Evolutionary conservation across 495 filamentous ascomycete species (phyloP), one percentile per base, ranked within the genome.

Genomic region (Aspergillus heteromorphus): DNA sequence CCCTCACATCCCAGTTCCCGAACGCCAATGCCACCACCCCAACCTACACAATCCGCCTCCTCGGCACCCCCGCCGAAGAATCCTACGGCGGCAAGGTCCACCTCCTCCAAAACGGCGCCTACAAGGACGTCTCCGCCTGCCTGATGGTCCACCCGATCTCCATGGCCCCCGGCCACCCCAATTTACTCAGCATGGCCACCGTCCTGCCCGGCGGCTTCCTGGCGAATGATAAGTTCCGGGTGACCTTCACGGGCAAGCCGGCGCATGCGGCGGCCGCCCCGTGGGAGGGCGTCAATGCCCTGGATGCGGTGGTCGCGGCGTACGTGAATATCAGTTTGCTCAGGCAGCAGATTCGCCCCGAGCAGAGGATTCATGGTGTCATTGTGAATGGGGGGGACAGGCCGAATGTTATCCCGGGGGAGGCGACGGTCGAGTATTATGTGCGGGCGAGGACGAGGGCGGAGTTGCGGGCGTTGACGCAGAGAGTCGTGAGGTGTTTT

Each of bases 271-370:
- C 82, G 2, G 79, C 77, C 5, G 73, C 73, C 11, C 85, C 84
- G 0, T 86, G 84, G 83, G 68, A 79, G 21, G 83, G 83, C 0
- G 70, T 86, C 47, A 88, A 88, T 59, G 83, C 84, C 0, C 73
- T 87, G 0, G 85, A 87, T 57, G 84, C 83, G 0, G 70, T 86
- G 6, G 75, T 86, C 4, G 73, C 74, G 1, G 76, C 79, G 0
- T 88, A 86, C 64, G 83, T 83, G 40, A 77, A 75, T 48, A 67
- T 86, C 10, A 80, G 79, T 0, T 76, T 82, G 20, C 70, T 87
- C 8, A 67, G 84, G 6, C 83, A 86, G 65, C 83, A 86, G 62
- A 81, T 81, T 20, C 34, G 66, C 10, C 73, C 74, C 0, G 58
- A 65, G 14, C 67, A 80, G 51, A 68, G 70, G 34, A 65, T 79